Evolutionary conservation across 2,329 filamentous ascomycete species (phyloP), one percentile per base, ranked within the genome.

Genomic region (Colletotrichum tanaceti): DNA sequence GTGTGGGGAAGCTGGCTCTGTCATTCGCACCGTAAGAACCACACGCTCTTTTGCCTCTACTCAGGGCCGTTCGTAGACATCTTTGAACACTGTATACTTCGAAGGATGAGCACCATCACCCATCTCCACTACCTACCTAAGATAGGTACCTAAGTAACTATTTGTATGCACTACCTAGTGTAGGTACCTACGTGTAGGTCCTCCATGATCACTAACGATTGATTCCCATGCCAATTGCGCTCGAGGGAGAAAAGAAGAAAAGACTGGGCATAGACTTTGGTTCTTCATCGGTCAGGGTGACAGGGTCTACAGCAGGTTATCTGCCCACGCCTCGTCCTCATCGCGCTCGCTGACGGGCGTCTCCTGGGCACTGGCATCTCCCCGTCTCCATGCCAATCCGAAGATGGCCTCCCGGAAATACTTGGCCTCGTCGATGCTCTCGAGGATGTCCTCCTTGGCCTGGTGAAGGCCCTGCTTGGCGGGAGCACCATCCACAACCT

Each of bases 341-440:
- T 67, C 70, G 39, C 38, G 54, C 54, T 71, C 68, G 46, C 61
- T 71, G 38, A 54, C 16, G 28, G 70, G 70, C 54, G 68, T 71
- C 24, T 66, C 67, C 18, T 63, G 47, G 24, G 16, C 54, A 43
- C 61, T 63, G 50, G 39, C 64, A 35, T 50, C 46, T 1, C 55
- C 65, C 35, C 54, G 32, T 44, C 41, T 65, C 70, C 71, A 77
- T 68, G 73, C 75, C 68, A 75, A 72, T 72, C 75, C 73, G 77
- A 97, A 97, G 63, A 97, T 86, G 20, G 82, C 82, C 68, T 90
- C 84, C 74, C 88, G 89, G 79, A 97, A 98, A 77, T 92, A 98
- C 74, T 83, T 89, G 63, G 95, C 95, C 83, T 99, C 96, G 64
- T 87, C 90, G 71, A 99, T 98, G 79, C 95, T 98, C 83, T 99